A percentile compares a stretch with the other conserved stretches of the same genome.
phyloP scores from a whole-genome alignment of 208 protist species.

The Leishmania braziliensis region DNA sequence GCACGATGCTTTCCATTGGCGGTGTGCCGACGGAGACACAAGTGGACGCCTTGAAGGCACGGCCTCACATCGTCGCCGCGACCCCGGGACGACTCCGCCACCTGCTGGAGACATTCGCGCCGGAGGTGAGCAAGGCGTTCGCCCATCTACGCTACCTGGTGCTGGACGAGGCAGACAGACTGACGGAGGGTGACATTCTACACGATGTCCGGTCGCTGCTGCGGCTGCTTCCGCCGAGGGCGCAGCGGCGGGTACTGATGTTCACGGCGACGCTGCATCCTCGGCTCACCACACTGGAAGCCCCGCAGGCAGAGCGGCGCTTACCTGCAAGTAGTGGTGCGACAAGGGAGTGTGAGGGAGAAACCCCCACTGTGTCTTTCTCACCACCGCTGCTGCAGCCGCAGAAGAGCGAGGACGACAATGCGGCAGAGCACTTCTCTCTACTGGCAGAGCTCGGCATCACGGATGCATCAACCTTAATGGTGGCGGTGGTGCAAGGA shows the following conservation, averaged over 20 bases:
- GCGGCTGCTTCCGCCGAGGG: slow-evolving; percentile 33
- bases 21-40: slow-evolving; percentile 80
- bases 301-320: not conserved
- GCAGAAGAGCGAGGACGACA: slow-evolving; percentile 3
- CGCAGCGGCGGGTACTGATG: slow-evolving; percentile 56
- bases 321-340: not conserved
- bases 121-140: slow-evolving; percentile 64
- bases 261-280: slow-evolving; percentile 81
- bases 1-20: slow-evolving; percentile 73
- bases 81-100: slow-evolving; percentile 79
- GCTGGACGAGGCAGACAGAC: slow-evolving; percentile 85
- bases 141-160: slow-evolving; percentile 79
- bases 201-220: slow-evolving; percentile 57
- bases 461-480: slow-evolving; percentile 20
- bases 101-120: slow-evolving; percentile 50
- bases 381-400: not conserved
- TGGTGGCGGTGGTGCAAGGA: slow-evolving; percentile 29
- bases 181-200: slow-evolving; percentile 78
- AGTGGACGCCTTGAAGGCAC: slow-evolving; percentile 67
- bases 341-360: not conserved
- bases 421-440: not conserved
- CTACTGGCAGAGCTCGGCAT: slow-evolving; percentile 54
- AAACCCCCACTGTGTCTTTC: not conserved
- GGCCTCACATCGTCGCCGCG: slow-evolving; percentile 85
- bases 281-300: slow-evolving; percentile 44